These are phyloP conservation scores for Antrodiella citrinella DNA, from an alignment of 768 basidiomycete species.

Conservation along the genomic window DNA sequence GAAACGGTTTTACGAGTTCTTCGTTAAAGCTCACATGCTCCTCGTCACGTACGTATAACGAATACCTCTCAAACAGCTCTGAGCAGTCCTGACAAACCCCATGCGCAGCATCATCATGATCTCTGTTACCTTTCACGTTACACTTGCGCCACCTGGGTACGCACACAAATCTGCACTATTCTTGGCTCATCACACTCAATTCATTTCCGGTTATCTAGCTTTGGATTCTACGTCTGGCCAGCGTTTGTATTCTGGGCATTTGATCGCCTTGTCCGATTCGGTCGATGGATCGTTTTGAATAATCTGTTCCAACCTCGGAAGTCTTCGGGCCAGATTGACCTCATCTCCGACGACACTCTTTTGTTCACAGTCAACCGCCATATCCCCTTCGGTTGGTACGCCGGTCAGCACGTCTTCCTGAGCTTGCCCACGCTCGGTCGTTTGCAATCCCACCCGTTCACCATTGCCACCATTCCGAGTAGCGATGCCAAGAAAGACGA, in stretches of 20 bases:
- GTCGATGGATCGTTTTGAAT: constrained; percentile 34
- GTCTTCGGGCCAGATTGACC: constrained; percentile 28
- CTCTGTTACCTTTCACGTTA: neutral
- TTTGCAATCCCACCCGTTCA: constrained; percentile 42
- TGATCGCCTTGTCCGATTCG: constrained; percentile 33
- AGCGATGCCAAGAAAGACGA: constrained; percentile 21
- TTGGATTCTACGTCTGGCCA: constrained; percentile 34
- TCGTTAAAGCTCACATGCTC: constrained; percentile 17
- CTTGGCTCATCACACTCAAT: neutral
- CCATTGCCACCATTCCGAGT: constrained; percentile 36
- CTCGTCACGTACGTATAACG: constrained; percentile 18
- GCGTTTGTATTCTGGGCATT: constrained; percentile 39
- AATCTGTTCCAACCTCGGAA: constrained; percentile 23
- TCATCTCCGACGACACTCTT: constrained; percentile 35
- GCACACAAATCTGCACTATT: neutral
- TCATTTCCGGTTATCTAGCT: neutral
- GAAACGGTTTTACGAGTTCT: constrained; percentile 34
- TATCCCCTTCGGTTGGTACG: constrained; percentile 34
- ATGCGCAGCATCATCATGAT: neutral
- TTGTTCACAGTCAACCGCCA: constrained; percentile 32
- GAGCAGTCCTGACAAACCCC: no score
- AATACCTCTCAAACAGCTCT: no score
- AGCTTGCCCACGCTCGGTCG: constrained; percentile 38
- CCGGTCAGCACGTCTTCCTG: constrained; percentile 43
- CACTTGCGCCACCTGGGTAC: neutral